Base-by-base conservation (phyloP, 768 basidiomycete species). In the Boletus rufocinnamomeus region DNA sequence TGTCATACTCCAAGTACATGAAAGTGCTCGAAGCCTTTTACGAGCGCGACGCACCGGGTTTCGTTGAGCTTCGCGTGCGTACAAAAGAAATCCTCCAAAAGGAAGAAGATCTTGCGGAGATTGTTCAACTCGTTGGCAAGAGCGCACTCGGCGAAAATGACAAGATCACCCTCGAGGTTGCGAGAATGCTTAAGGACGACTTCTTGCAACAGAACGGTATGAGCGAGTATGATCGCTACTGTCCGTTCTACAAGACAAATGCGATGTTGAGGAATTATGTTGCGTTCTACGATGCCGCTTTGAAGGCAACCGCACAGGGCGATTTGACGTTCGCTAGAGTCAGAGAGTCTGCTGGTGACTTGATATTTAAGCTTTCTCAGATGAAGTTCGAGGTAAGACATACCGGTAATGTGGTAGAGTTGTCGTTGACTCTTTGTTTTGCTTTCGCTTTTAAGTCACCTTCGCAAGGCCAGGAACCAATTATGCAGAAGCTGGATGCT, bases 51-150 rank as follows among this genome's bases (percentile, higher is more conserved):
- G 88, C 93, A 67, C 91, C 94, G 5, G 96, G 94, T n/a, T 99
- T 99, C 75, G 86, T 98, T 38, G 93, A 96, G 63, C 79, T 95
- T 64, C 91, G 97, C 54, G 89, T 86, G 54, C 89, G 87, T 66
- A 92, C 95, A 51, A 98, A 97, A 77, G 94, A 98, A 77, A 96
- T 99, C 56, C 76, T 99, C 54, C 97, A 98, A 75, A 98, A 98
- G 76, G 97, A 99, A 74, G 94, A 95, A 68, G 97, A 98, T 70
- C 84, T 99, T 43, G 94, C 97, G 1, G 97, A 99, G 76, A 98
- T 99, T 63, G 97, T 99, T 28, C 97, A 99, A 71, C 83, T 99
- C n/a, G 97, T 99, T 65, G 97, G 97, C 50, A 99, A 99, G 82
- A 93, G 90, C 66, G 97, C 97, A 30, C 81, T 99, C 27, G 95